Evolutionary conservation across 768 basidiomycete genomes (phyloP).

Genomic region (Collybia mongolica): DNA sequence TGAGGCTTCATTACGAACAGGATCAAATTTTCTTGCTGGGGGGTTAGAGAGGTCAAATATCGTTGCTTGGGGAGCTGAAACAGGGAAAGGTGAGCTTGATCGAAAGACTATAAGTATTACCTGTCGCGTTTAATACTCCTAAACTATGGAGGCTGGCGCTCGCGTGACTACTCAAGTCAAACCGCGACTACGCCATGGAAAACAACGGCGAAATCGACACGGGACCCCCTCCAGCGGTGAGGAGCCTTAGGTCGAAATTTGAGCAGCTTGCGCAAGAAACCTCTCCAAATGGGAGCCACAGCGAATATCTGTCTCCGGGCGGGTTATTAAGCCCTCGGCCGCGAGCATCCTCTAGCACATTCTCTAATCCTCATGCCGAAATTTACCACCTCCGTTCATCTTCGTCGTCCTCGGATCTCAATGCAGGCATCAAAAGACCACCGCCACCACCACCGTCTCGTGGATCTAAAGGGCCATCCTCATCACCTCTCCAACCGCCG

Average conservation of each 20-base stretch:
- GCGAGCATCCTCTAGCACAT: slow-evolving; percentile 34
- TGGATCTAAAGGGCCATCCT: slow-evolving; percentile 27
- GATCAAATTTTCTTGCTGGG: too few species aligned
- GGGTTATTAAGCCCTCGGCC: slow-evolving; percentile 37
- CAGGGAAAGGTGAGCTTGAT: too few species aligned
- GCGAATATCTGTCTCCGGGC: slow-evolving; percentile 17
- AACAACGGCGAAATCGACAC: slow-evolving; percentile 43
- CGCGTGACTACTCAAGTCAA: not conserved
- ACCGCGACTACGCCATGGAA: not conserved
- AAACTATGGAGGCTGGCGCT: not conserved
- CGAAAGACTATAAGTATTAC: too few species aligned
- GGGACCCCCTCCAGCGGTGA: slow-evolving; percentile 59
- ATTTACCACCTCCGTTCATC: slow-evolving; percentile 39
- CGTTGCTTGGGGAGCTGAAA: too few species aligned
- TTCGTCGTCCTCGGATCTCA: slow-evolving; percentile 56
- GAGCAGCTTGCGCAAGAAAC: slow-evolving; percentile 54
- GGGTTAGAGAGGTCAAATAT: too few species aligned
- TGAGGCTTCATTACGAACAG: too few species aligned
- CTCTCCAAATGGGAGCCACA: slow-evolving; percentile 8
- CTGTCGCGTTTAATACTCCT: too few species aligned
- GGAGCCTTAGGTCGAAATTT: slow-evolving; percentile 67
- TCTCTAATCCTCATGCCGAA: slow-evolving; percentile 21
- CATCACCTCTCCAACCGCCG: slow-evolving; percentile 40
- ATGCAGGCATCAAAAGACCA: slow-evolving; percentile 40
- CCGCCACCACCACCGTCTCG: slow-evolving; percentile 61